Percentiles rank a stretch among this genome's conserved stretches.
These are phyloP conservation scores for Pestalotiopsis sp. DNA, from an alignment of 2,329 filamentous ascomycete genomes.

Conservation along the genomic window DNA sequence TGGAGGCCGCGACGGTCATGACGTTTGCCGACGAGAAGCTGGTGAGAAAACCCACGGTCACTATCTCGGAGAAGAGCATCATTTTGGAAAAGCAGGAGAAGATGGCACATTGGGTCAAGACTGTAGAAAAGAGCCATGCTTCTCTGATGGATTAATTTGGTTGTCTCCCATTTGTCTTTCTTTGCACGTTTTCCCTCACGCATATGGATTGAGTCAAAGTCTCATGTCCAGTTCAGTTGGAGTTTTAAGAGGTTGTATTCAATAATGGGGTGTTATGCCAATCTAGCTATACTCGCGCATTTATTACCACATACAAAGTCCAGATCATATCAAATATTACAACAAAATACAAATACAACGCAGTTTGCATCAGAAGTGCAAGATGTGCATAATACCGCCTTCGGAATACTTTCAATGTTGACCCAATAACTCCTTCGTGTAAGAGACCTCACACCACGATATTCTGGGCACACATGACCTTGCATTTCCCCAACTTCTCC, in stretches of 20 bases:
- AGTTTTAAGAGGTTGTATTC: background rate
- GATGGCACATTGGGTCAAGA: conserved; percentile 13
- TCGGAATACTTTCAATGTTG: too few species aligned
- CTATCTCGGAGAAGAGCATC: background rate
- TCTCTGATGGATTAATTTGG: background rate
- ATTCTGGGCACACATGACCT: too few species aligned
- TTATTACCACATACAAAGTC: background rate
- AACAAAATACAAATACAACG: too few species aligned
- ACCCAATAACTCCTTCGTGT: too few species aligned
- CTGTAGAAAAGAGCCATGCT: conserved; percentile 10
- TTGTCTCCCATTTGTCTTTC: background rate
- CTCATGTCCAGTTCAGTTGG: background rate
- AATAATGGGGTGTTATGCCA: background rate
- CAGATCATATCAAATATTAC: background rate
- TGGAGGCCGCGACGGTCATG: background rate
- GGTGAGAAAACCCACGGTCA: background rate
- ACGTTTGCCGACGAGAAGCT: background rate
- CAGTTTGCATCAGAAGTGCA: too few species aligned
- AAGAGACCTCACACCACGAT: too few species aligned
- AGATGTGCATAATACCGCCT: too few species aligned
- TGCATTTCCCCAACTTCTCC: too few species aligned
- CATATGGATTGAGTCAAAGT: background rate
- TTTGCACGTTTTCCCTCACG: background rate
- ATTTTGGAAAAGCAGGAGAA: background rate
- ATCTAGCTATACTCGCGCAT: background rate